Base-by-base conservation (phyloP, 2,329 filamentous ascomycete species). In the Phaeoacremonium minimum region DNA sequence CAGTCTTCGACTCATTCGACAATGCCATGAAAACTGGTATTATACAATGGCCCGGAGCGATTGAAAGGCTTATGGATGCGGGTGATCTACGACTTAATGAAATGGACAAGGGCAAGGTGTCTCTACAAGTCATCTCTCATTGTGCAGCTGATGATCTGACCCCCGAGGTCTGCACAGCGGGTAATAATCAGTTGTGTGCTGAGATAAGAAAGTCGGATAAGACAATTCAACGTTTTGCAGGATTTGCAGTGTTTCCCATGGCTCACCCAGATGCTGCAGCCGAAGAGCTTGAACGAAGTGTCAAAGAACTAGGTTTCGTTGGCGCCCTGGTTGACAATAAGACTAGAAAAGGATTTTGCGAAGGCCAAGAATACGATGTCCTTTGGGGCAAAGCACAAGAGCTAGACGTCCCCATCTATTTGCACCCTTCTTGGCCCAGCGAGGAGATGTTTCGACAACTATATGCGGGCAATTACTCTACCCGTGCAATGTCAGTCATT, bases 311-410 rank as follows among this genome's bases (percentile, higher is more conserved):
- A n/a, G 56, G 58, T 4, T 71, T 75, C 37, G 57, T 70, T 4
- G 71, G 72, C 1, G 67, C 69, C 2, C 50, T 74, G 29, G 48
- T 75, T 8, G 66, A 69, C 39, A 60, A 65, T 29, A 63, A 65
- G 40, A 36, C 49, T n/a, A 37, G 52, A 14, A 63, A 63, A 1
- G 38, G 43, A 11, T 68, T 66, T 45, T 68, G 69, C 48, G 66
- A 74, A 30, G 63, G 60, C 18, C 46, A 50, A 19, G 51, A 51
- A 18, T 73, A 65, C 44, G 63, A 65, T 41, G 52, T 56, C 3
- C 52, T 72, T n/a, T 73, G 64, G 51, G 46, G 31, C 2, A 45
- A 46, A 12, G 64, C 60, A 6, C 50, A 60, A 43, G 57, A 55
- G 35, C 53, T 67, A 17, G 56, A 61, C 29, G 64, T 68, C 4